phyloP scores from a whole-genome alignment of 2,329 filamentous ascomycete species.

The Hypoxylon sp. region DNA sequence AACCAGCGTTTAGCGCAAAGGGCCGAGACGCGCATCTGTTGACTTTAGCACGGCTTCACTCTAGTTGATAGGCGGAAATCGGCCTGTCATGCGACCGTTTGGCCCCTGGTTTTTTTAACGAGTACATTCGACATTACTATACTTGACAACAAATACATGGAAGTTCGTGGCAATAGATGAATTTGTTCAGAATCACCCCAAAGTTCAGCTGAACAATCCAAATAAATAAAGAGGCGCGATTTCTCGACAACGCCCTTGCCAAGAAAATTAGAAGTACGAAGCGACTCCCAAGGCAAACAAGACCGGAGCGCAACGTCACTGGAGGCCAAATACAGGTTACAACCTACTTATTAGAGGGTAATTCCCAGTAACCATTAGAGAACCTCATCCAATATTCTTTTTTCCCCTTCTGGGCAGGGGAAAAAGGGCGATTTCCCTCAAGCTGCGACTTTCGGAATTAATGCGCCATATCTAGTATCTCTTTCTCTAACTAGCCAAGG shows the following conservation, averaged over 20 bases:
- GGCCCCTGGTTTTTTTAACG: slow-evolving; percentile 27
- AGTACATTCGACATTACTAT: slow-evolving; percentile 16
- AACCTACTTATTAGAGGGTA: slow-evolving; percentile 32
- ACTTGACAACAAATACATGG: slow-evolving; percentile 20
- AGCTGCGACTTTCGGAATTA: slow-evolving; percentile 18
- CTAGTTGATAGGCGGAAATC: slow-evolving; percentile 38
- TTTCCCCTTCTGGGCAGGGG: slow-evolving; percentile 10
- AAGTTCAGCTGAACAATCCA: slow-evolving; percentile 38
- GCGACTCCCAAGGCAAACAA: slow-evolving; percentile 35
- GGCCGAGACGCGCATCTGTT: slow-evolving; percentile 36
- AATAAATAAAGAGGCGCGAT: slow-evolving; percentile 35
- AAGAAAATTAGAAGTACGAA: slow-evolving; percentile 26
- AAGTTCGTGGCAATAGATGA: slow-evolving; percentile 18
- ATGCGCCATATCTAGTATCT: slow-evolving; percentile 28
- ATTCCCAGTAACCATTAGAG: slow-evolving; percentile 19
- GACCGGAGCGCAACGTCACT: slow-evolving; percentile 19
- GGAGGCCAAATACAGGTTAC: slow-evolving; percentile 36
- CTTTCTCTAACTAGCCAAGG: slow-evolving; percentile 33
- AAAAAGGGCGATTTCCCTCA: slow-evolving; percentile 6
- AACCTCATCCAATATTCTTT: slow-evolving; percentile 15
- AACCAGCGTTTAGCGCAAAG: slow-evolving; percentile 36
- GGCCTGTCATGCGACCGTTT: slow-evolving; percentile 40
- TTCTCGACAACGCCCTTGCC: slow-evolving; percentile 27
- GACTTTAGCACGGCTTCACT: slow-evolving; percentile 16
- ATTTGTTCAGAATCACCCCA: slow-evolving; percentile 21